Percentiles rank a stretch among this genome's conserved stretches.
phyloP scores from a whole-genome alignment of 2,329 filamentous ascomycete species.

The Paecilomyces niveus region DNA sequence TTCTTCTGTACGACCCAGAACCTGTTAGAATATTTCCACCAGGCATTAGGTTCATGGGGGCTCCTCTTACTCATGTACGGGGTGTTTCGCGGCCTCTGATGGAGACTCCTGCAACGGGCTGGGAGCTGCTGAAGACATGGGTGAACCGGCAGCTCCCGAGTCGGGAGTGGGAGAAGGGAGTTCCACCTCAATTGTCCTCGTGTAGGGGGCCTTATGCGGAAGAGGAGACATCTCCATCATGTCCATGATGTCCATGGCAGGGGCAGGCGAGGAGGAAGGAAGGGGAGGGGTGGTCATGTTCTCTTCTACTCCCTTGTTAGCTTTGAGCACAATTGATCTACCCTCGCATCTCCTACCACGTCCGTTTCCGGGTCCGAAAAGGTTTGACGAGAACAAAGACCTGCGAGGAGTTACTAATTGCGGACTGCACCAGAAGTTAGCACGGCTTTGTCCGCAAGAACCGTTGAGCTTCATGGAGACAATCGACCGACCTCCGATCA shows the following conservation, averaged over 20 bases:
- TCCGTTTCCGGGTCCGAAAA: slow-evolving; percentile 53
- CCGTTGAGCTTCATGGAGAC: slow-evolving; percentile 7
- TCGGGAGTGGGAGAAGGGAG: slow-evolving; percentile 66
- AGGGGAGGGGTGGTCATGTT: slow-evolving; percentile 77
- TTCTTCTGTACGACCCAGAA: slow-evolving; percentile 44
- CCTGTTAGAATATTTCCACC: slow-evolving; percentile 12
- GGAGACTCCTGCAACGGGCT: slow-evolving; percentile 36
- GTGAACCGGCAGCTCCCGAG: slow-evolving; percentile 37
- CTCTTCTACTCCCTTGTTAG: slow-evolving; percentile 47
- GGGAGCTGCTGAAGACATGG: slow-evolving; percentile 24
- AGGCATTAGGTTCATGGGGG: background rate
- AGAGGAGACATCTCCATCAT: slow-evolving; percentile 91
- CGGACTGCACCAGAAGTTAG: slow-evolving; percentile 55
- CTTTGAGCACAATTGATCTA: background rate
- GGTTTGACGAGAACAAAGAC: slow-evolving; percentile 71
- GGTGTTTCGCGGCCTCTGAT: slow-evolving; percentile 22
- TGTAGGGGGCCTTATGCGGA: slow-evolving; percentile 73
- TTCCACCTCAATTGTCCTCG: slow-evolving; percentile 53
- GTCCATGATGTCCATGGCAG: slow-evolving; percentile 73
- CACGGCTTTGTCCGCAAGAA: slow-evolving; percentile 10
- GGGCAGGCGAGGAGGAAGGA: slow-evolving; percentile 72
- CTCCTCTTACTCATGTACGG: slow-evolving; percentile 28
- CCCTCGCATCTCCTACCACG: slow-evolving; percentile 44
- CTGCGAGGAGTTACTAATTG: slow-evolving; percentile 75
- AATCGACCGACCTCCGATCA: slow-evolving; percentile 70